Conservation (phyloP, 345 rosid genomes). For the Populus nigra region DNA sequence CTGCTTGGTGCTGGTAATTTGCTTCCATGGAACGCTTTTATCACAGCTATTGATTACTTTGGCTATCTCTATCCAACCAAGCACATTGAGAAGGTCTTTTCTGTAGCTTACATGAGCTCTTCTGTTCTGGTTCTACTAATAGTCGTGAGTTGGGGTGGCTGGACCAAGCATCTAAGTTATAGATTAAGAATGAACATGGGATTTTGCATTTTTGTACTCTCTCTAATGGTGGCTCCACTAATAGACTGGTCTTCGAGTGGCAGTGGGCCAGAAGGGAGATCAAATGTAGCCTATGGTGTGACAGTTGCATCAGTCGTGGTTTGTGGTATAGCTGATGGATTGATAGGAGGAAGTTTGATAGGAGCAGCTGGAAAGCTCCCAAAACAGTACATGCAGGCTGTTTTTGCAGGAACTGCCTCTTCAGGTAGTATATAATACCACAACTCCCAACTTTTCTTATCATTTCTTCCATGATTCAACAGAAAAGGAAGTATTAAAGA, state of each 20-base stretch:
- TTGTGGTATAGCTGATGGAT: slow-evolving; percentile 87
- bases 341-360: slow-evolving; percentile 80
- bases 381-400: slow-evolving; percentile 87
- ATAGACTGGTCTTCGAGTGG: slow-evolving; percentile 56
- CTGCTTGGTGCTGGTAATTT: slow-evolving; percentile 89
- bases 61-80: slow-evolving; percentile 59
- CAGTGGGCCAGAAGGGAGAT: slow-evolving; percentile 22
- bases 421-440: slow-evolving; percentile 48
- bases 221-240: slow-evolving; percentile 63
- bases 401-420: slow-evolving; percentile 93
- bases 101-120: slow-evolving; percentile 86
- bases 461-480: background rate
- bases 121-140: slow-evolving; percentile 61
- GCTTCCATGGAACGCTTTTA: slow-evolving; percentile 94
- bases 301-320: slow-evolving; percentile 64
- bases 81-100: slow-evolving; percentile 79
- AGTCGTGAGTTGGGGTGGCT: slow-evolving; percentile 54
- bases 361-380: slow-evolving; percentile 91
- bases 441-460: background rate
- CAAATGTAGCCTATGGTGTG: slow-evolving; percentile 37
- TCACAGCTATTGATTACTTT: slow-evolving; percentile 87
- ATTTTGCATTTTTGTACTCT: slow-evolving; percentile 63
- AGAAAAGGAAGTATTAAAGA: background rate
- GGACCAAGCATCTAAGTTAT: slow-evolving; percentile 52
- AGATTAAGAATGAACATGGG: slow-evolving; percentile 77